phyloP scores from a whole-genome alignment of 495 filamentous ascomycete genomes.

The Glarea lozoyensis region DNA sequence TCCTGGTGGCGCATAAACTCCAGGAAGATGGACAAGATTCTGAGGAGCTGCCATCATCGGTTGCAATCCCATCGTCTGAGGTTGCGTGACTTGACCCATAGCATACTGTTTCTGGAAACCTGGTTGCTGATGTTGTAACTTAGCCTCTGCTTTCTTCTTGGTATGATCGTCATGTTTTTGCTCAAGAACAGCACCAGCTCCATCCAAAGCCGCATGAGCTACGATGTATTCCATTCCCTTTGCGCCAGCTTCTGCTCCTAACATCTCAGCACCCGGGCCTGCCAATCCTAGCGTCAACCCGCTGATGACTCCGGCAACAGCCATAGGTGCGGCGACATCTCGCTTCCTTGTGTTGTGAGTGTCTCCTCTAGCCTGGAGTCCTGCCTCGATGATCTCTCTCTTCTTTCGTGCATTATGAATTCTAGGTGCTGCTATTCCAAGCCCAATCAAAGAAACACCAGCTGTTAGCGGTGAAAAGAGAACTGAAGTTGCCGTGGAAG shows the following conservation, averaged over 20 bases:
- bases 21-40: too few relatives aligned
- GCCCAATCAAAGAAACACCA: constrained; percentile 23
- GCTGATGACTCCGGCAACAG: constrained; percentile 20
- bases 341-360: constrained; percentile 21
- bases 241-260: constrained; percentile 16
- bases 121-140: constrained; percentile 7
- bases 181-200: constrained; percentile 20
- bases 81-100: constrained; percentile 1
- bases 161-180: constrained; percentile 18
- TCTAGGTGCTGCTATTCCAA: constrained; percentile 22
- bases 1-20: too few relatives aligned
- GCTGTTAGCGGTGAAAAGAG: constrained; percentile 21
- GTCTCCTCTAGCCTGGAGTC: constrained; percentile 18
- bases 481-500: constrained; percentile 22
- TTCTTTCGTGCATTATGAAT: constrained; percentile 28
- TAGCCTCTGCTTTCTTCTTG: constrained; percentile 20
- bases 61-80: too few relatives aligned
- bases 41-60: too few relatives aligned
- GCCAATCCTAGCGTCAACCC: constrained; percentile 22
- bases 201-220: constrained; percentile 20
- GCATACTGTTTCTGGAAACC: constrained; percentile 10
- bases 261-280: constrained; percentile 18
- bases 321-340: constrained; percentile 23
- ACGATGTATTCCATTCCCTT: constrained; percentile 22
- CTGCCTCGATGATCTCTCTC: constrained; percentile 25